phyloP scores from a whole-genome alignment of 1,139 yeast genomes.

The Yamadazyma songkhlaensis region DNA sequence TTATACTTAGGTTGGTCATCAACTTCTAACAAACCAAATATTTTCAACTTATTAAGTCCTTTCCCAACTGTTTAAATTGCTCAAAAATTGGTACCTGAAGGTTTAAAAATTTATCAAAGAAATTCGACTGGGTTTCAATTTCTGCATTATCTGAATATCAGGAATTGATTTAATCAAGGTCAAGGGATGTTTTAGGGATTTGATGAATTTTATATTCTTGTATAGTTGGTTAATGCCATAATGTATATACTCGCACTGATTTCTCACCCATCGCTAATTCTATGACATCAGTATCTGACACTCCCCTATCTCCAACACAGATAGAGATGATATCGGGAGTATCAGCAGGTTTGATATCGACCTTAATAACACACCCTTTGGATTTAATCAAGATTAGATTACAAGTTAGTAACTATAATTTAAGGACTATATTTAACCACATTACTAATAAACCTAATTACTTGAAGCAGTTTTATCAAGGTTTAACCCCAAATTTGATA shows the following conservation, averaged over 20 bases:
- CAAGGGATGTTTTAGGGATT: no score
- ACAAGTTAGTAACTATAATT: constrained; percentile 41
- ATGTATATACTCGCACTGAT: constrained; percentile 3
- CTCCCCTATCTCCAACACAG: constrained; percentile 4
- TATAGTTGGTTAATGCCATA: background rate
- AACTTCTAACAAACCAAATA: constrained; percentile 79
- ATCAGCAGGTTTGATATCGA: constrained; percentile 78
- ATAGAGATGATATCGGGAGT: constrained; percentile 71
- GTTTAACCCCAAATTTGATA: constrained; percentile 71
- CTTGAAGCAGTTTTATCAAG: constrained; percentile 52
- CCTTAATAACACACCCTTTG: constrained; percentile 81
- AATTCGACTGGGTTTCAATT: no score
- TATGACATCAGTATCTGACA: background rate
- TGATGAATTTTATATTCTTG: background rate
- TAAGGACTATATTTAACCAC: constrained; percentile 3
- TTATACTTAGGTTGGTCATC: constrained; percentile 91
- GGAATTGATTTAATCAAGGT: no score
- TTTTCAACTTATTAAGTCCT: constrained; percentile 69
- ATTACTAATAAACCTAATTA: constrained; percentile 1
- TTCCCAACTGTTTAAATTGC: constrained; percentile 65
- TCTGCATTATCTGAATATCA: no score
- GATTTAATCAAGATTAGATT: constrained; percentile 81
- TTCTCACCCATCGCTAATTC: constrained; percentile 1
- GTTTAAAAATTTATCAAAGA: background rate
- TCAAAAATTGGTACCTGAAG: background rate